Percentiles rank a stretch among this genome's conserved stretches.
These are phyloP conservation scores for Linum tenue DNA, from an alignment of 345 rosid species.

Conservation along the genomic window DNA sequence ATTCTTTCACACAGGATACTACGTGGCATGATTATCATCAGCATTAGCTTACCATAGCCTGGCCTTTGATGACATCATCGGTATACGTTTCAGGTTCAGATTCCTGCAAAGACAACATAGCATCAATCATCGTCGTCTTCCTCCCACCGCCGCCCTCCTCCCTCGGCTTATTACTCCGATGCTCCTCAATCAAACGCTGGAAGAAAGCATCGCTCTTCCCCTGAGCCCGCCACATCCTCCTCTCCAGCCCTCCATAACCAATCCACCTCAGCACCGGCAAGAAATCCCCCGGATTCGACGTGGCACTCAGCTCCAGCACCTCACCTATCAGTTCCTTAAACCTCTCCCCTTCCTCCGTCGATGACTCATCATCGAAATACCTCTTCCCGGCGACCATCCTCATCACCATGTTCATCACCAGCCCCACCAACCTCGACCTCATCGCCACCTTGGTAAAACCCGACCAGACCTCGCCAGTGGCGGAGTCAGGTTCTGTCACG, in stretches of 20 bases:
- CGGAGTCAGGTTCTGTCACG: neutral
- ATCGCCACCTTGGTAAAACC: conserved; percentile 2
- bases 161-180: neutral
- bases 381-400: conserved; percentile 11
- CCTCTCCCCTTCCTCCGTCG: neutral
- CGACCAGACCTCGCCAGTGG: neutral
- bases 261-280: neutral
- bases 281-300: neutral
- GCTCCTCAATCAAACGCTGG: conserved; percentile 4
- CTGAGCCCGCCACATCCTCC: neutral
- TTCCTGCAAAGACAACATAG: neutral
- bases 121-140: conserved; percentile 6
- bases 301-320: neutral
- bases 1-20: no score
- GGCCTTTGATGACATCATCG: conserved; percentile 7
- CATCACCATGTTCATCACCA: conserved; percentile 4
- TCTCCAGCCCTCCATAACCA: neutral
- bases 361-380: conserved; percentile 1
- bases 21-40: no score
- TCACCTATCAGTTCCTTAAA: neutral
- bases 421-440: neutral
- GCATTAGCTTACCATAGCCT: neutral
- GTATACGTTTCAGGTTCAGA: neutral
- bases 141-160: neutral
- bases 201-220: neutral